A percentile compares a stretch with the other conserved stretches of the same genome.
Conservation (phyloP, 1,284 basidiomycete species). For the Sanghuangporus sanghuang region DNA sequence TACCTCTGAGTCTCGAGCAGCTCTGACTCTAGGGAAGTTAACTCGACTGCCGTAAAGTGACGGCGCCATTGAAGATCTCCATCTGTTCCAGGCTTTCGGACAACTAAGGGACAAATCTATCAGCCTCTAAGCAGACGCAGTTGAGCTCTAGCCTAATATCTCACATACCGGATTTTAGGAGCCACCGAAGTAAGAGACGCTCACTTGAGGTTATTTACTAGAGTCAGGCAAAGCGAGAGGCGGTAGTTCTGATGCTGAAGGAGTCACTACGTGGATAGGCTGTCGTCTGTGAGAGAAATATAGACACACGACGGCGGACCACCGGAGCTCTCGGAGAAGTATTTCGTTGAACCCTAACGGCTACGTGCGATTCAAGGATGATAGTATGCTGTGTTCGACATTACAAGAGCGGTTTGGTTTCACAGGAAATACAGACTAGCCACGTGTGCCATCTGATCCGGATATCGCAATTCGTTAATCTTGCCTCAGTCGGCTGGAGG, state of each 20-base stretch:
- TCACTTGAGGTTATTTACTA: background rate
- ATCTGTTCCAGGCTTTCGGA: no score
- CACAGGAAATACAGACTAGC: background rate
- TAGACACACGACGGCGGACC: background rate
- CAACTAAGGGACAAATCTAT: no score
- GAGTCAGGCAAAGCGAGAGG: background rate
- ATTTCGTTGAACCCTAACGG: background rate
- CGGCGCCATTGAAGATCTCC: no score
- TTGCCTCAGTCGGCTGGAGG: background rate
- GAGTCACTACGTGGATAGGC: background rate
- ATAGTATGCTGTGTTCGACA: background rate
- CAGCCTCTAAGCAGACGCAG: no score
- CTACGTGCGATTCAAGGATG: no score
- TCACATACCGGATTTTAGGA: no score
- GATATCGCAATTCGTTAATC: background rate
- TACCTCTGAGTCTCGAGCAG: no score
- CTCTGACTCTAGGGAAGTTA: no score
- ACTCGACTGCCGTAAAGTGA: no score
- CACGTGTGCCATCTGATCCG: background rate
- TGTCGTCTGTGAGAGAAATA: background rate
- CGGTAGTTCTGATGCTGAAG: background rate
- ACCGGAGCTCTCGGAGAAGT: background rate
- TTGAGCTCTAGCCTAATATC: no score
- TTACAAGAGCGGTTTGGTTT: background rate
- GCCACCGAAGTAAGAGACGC: no score